Percentiles rank a stretch among this genome's conserved stretches.
Evolutionary conservation across 129 eudicot genomes (phyloP).

Genomic region (Saposhnikovia divaricata): DNA sequence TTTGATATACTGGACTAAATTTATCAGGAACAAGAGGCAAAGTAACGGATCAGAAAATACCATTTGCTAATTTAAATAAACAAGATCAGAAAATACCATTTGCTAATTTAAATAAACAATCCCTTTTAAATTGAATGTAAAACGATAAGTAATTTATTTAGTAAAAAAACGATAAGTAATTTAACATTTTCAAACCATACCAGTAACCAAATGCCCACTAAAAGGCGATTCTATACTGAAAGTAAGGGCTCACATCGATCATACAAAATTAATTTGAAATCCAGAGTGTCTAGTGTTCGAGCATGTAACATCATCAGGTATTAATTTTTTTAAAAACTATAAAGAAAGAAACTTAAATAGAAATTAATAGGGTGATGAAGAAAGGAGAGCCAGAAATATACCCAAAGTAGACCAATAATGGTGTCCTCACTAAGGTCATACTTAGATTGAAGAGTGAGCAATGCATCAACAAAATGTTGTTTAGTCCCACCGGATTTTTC

Average conservation of each 20-base stretch:
- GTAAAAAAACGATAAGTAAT: too few relatives aligned
- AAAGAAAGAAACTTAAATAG: not conserved
- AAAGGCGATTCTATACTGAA: not conserved
- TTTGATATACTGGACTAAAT: not conserved
- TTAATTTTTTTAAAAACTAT: too few relatives aligned
- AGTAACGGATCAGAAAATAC: not conserved
- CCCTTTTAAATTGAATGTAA: too few relatives aligned
- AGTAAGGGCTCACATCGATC: not conserved
- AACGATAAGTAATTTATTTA: too few relatives aligned
- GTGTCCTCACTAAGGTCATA: slow-evolving; percentile 12
- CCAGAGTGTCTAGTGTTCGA: not conserved
- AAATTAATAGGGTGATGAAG: not conserved
- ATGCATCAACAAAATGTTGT: slow-evolving; percentile 12
- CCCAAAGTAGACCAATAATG: slow-evolving; percentile 10
- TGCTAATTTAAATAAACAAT: too few relatives aligned
- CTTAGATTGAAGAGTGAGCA: slow-evolving; percentile 5
- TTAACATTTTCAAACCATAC: not conserved
- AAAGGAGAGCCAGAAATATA: not conserved
- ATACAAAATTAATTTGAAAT: not conserved
- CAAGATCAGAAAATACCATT: not conserved
- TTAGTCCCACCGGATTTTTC: slow-evolving; percentile 4
- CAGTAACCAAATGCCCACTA: not conserved
- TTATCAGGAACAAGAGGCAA: not conserved
- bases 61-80: too few relatives aligned
- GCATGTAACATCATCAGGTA: not conserved